Base-by-base conservation (phyloP, 2,329 filamentous ascomycete genomes). In the Elsinoe necatrix region DNA sequence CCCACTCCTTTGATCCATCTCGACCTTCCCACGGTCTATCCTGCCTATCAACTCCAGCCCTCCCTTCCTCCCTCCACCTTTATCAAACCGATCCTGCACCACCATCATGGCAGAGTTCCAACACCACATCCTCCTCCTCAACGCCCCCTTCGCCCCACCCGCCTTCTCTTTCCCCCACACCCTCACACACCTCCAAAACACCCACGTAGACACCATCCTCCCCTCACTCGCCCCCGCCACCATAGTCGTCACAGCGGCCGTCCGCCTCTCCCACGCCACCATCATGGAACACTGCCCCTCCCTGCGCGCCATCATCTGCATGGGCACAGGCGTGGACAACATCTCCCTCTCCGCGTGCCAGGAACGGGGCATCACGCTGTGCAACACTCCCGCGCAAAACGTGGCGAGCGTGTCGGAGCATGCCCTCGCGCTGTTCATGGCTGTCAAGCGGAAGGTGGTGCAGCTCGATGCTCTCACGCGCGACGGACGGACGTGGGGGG, bases 341-440 rank as follows among this genome's bases (percentile, higher is more conserved):
- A 66, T 79, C 27, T 74, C 78, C 62, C 69, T 75, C 34, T 65
- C 68, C 3, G 73, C 73, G 47, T 74, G 71, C 57, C 67, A 67
- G 37, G 66, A 68, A 54, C 68, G 73, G 14, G 73, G 73, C 29
- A 71, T 79, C 54, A 68, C 69, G 12, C 71, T 79, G 35, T 71
- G 69, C 50, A 77, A 77, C 52, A 74, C 71, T 43, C 74, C 75
- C 2, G 69, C 66, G n/a, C 72, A 75, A 20, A 78, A 78, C 55
- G 69, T 76, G 4, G 68, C 70, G 9, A 60, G 69, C 2, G 71
- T 73, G 1, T 70, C 70, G 27, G 77, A 79, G 63, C 77, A 79
- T 68, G 76, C 76, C 9, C 71, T 79, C 39, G 74, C 71, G 42
- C 62, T 79, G 57, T 78, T 77, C 63, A 77, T 76, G 61, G 73